Evolutionary conservation across 331 rosid genomes (phyloP).

Genomic region (Prunus yedoensis): DNA sequence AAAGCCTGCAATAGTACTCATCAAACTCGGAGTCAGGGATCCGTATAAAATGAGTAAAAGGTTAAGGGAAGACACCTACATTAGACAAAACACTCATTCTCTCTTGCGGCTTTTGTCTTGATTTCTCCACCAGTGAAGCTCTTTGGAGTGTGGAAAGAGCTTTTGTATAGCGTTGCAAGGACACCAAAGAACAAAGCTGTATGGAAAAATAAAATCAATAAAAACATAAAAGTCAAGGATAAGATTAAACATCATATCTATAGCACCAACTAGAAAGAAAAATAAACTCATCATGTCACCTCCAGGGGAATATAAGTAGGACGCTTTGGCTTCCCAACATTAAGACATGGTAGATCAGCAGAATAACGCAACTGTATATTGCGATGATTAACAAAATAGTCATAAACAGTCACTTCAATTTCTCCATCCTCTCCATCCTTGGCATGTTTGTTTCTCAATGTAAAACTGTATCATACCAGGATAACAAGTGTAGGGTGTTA

Average conservation of each 20-base stretch:
- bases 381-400: constrained; percentile 67
- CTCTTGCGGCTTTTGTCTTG: constrained; percentile 91
- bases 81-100: constrained; percentile 69
- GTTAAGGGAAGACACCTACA: constrained; percentile 35
- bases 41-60: neutral
- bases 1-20: constrained; percentile 51
- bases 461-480: constrained; percentile 44
- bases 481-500: neutral
- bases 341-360: constrained; percentile 69
- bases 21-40: neutral
- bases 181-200: constrained; percentile 75
- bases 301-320: constrained; percentile 90
- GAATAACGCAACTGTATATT: constrained; percentile 62
- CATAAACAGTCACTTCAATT: constrained; percentile 71
- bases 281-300: constrained; percentile 39
- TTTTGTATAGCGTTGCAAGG: constrained; percentile 85
- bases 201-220: neutral
- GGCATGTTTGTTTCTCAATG: constrained; percentile 51
- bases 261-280: neutral
- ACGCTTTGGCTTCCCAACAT: constrained; percentile 91
- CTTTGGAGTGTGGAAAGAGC: constrained; percentile 76
- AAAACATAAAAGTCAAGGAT: neutral
- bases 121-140: constrained; percentile 79
- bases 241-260: neutral
- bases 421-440: constrained; percentile 37